phyloP scores from a whole-genome alignment of 768 basidiomycete species.

The Suillus ampliporus region DNA sequence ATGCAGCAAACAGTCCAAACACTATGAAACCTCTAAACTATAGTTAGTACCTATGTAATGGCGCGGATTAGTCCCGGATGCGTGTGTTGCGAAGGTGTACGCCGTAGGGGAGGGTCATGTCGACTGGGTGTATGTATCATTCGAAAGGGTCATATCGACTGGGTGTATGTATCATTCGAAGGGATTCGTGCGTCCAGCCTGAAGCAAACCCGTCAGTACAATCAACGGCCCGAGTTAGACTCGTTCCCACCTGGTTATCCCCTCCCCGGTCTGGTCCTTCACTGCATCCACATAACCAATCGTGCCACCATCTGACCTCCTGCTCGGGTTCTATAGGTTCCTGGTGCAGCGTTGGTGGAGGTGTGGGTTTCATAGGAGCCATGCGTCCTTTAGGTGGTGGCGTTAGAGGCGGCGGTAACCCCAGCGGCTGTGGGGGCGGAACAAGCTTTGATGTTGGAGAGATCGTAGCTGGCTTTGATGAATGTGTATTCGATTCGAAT shows the following conservation, averaged over 20 bases:
- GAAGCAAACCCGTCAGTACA: slow-evolving; percentile 10
- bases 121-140: too few relatives aligned
- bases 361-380: slow-evolving; percentile 43
- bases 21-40: slow-evolving; percentile 12
- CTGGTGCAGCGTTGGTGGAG: slow-evolving; percentile 35
- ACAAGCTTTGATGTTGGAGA: slow-evolving; percentile 28
- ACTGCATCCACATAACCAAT: slow-evolving; percentile 82
- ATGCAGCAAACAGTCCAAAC: slow-evolving; percentile 13
- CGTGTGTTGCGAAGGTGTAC: not conserved
- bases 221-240: not conserved
- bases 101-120: slow-evolving; percentile 11
- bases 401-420: slow-evolving; percentile 63
- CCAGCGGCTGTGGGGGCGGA: slow-evolving; percentile 63
- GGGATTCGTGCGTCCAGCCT: slow-evolving; percentile 81
- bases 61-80: not conserved
- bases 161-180: slow-evolving; percentile 43
- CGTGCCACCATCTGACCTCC: slow-evolving; percentile 78
- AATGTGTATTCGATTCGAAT: not conserved
- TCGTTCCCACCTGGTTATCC: slow-evolving; percentile 63
- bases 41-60: slow-evolving; percentile 14
- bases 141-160: not conserved
- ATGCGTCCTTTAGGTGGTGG: slow-evolving; percentile 51
- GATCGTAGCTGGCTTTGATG: slow-evolving; percentile 25
- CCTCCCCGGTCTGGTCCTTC: slow-evolving; percentile 78
- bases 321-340: slow-evolving; percentile 33